phyloP scores from a whole-genome alignment of 78 protist species.

The Salpingoeca rosetta region DNA sequence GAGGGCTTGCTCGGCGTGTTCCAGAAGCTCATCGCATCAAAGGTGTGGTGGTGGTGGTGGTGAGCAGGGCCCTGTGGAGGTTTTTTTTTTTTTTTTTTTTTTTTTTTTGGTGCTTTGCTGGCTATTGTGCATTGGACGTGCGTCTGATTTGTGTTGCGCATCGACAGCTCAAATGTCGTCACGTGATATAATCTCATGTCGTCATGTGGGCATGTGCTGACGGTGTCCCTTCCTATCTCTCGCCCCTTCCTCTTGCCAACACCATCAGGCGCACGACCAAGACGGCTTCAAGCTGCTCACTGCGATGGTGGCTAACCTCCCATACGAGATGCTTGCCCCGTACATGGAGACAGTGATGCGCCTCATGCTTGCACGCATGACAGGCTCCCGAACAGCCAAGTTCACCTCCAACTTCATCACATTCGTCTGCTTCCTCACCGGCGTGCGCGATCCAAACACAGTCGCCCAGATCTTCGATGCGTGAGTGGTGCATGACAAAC shows the following conservation, averaged over 20 bases:
- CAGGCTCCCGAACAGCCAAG: neutral
- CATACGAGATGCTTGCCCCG: neutral
- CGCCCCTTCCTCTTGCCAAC: too few species aligned
- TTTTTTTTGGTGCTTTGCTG: neutral
- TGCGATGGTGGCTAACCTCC: conserved; percentile 11
- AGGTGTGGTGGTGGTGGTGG: neutral
- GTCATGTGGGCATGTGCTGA: too few species aligned
- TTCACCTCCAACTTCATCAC: neutral
- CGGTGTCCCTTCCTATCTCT: too few species aligned
- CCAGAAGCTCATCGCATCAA: conserved; percentile 32
- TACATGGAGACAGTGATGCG: neutral
- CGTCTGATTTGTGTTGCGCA: too few species aligned
- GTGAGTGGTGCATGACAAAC: neutral
- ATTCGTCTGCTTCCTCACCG: neutral
- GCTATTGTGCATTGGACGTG: too few species aligned
- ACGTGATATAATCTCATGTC: too few species aligned
- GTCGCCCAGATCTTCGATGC: neutral
- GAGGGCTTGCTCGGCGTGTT: conserved; percentile 38
- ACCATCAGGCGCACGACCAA: conserved; percentile 21
- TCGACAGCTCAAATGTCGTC: too few species aligned
- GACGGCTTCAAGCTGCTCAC: conserved; percentile 34
- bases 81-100: too few species aligned
- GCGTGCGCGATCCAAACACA: neutral
- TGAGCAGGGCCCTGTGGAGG: neutral
- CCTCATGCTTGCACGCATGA: neutral